These are phyloP conservation scores for Dichotomopilus funicola DNA, from an alignment of 2,329 filamentous ascomycete species.

Conservation along the genomic window DNA sequence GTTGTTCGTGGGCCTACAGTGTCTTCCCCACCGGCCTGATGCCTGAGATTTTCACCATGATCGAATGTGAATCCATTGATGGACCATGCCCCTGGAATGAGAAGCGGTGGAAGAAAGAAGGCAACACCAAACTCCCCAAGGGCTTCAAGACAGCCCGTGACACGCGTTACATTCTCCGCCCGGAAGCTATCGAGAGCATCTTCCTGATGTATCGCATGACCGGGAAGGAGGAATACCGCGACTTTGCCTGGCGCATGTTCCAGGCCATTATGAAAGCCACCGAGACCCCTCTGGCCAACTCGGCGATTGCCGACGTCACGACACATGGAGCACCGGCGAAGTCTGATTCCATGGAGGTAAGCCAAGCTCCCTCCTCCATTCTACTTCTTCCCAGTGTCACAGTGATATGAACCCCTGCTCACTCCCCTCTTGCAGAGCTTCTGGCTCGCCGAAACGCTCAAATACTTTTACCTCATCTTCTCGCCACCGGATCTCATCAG, in stretches of 20 bases:
- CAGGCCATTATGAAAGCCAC: conserved; percentile 45
- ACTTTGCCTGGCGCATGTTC: conserved; percentile 60
- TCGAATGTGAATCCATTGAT: conserved; percentile 33
- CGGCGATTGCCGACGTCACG: conserved; percentile 46
- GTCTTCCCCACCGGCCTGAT: conserved; percentile 50
- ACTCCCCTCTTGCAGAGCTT: conserved; percentile 36
- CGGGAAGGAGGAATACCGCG: conserved; percentile 47
- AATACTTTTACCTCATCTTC: conserved; percentile 60
- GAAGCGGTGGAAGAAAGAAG: conserved; percentile 28
- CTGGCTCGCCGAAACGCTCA: conserved; percentile 34
- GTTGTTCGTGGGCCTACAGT: conserved; percentile 54
- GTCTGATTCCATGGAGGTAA: conserved; percentile 56
- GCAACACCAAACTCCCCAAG: conserved; percentile 22
- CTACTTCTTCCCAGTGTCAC: too few species aligned
- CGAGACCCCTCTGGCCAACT: conserved; percentile 44
- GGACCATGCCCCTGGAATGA: conserved; percentile 33
- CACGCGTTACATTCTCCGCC: conserved; percentile 48
- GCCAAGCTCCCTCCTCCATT: conserved; percentile 19
- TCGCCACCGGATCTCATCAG: conserved; percentile 48
- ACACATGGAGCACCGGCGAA: conserved; percentile 29
- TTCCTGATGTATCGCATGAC: conserved; percentile 61
- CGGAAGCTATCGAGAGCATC: conserved; percentile 61
- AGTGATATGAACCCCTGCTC: not conserved
- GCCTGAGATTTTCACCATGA: conserved; percentile 48
- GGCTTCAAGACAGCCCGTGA: conserved; percentile 27